Evolutionary conservation across 768 basidiomycete genomes (phyloP).

Genomic region (Boletus tylopilopsis): DNA sequence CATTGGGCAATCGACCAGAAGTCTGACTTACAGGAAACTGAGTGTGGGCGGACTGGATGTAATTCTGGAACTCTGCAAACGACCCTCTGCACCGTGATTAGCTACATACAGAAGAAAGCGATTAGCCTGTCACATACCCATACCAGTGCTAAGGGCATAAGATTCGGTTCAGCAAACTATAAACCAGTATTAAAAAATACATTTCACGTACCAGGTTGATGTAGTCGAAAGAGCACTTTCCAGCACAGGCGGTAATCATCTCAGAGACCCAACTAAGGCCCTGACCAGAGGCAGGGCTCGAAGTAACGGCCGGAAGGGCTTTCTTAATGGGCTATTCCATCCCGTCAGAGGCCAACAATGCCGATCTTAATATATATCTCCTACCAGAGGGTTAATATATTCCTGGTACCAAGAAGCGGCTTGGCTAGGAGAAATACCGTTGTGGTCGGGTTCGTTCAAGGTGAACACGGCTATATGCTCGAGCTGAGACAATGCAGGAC

Average conservation of each 20-base stretch:
- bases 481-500: not conserved
- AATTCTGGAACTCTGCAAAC: constrained; percentile 29
- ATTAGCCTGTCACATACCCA: constrained; percentile 15
- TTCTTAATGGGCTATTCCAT: constrained; percentile 32
- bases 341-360: not conserved
- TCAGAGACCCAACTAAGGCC: constrained; percentile 35
- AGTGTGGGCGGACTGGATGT: constrained; percentile 24
- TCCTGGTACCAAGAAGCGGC: constrained; percentile 37
- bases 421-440: constrained; percentile 23
- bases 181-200: not conserved
- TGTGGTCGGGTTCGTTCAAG: constrained; percentile 36
- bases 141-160: constrained; percentile 25
- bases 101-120: not conserved
- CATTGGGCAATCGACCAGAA: no score
- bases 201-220: constrained; percentile 29
- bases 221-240: constrained; percentile 35
- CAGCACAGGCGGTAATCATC: constrained; percentile 34
- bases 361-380: not conserved
- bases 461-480: constrained; percentile 28
- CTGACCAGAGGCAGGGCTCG: constrained; percentile 29
- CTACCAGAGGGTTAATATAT: constrained; percentile 35
- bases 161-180: not conserved
- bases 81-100: no score
- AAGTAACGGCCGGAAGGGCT: constrained; percentile 36
- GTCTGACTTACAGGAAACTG: constrained; percentile 25